Evolutionary conservation across 768 basidiomycete genomes (phyloP).

Genomic region (Pleurotus eryngii): DNA sequence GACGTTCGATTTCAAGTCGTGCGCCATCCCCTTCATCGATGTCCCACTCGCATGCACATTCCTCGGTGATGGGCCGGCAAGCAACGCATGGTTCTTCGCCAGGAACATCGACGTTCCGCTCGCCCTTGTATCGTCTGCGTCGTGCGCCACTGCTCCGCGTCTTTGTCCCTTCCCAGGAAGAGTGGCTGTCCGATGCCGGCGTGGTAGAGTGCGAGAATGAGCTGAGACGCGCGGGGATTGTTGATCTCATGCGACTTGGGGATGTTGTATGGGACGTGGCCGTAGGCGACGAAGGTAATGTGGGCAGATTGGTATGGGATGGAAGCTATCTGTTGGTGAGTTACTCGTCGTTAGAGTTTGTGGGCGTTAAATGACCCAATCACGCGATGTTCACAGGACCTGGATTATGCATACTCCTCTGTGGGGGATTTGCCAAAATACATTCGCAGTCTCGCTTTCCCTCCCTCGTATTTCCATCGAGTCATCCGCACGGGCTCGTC

Average conservation of each 20-base stretch:
- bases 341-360: slow-evolving; percentile 11
- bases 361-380: slow-evolving; percentile 8
- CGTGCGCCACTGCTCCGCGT: slow-evolving; percentile 77
- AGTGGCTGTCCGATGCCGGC: slow-evolving; percentile 81
- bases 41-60: slow-evolving; percentile 41
- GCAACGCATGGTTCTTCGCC: background rate
- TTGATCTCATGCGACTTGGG: slow-evolving; percentile 61
- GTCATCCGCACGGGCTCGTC: slow-evolving; percentile 64
- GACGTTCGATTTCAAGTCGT: slow-evolving; percentile 48
- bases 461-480: slow-evolving; percentile 88
- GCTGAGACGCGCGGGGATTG: slow-evolving; percentile 64
- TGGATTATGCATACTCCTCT: slow-evolving; percentile 78
- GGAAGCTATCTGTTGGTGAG: slow-evolving; percentile 84
- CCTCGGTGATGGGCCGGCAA: slow-evolving; percentile 13
- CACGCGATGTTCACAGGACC: slow-evolving; percentile 50
- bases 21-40: slow-evolving; percentile 63
- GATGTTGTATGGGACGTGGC: slow-evolving; percentile 89
- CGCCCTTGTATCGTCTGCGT: slow-evolving; percentile 65
- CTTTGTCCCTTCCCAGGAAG: slow-evolving; percentile 83
- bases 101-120: slow-evolving; percentile 44
- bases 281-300: slow-evolving; percentile 81
- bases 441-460: slow-evolving; percentile 74
- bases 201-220: slow-evolving; percentile 83
- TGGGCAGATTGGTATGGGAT: slow-evolving; percentile 84
- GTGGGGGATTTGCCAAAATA: slow-evolving; percentile 79